phyloP scores from a whole-genome alignment of 352 stramenopile species.

The Stephanocyclus meneghinianus region DNA sequence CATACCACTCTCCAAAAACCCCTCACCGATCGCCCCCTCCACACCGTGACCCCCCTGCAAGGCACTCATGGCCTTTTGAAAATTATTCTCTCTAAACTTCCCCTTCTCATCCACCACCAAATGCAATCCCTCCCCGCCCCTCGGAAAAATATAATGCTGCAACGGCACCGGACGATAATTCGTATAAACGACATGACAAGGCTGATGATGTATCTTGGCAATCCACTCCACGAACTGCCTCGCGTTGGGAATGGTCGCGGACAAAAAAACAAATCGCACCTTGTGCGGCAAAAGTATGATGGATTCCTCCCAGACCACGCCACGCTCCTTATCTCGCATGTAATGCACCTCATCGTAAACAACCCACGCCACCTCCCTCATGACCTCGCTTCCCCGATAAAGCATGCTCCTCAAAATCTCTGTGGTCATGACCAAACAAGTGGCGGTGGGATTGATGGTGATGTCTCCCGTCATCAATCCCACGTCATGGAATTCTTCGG shows the following conservation, averaged over 20 bases:
- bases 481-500: slow-evolving; percentile 92
- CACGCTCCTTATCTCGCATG: slow-evolving; percentile 98
- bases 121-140: slow-evolving; percentile 93
- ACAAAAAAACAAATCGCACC: slow-evolving; percentile 98
- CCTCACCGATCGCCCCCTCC: slow-evolving; percentile 81
- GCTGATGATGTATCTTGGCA: slow-evolving; percentile 97
- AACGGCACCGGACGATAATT: slow-evolving; percentile 98
- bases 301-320: slow-evolving; percentile 97
- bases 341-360: slow-evolving; percentile 99
- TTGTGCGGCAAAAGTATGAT: slow-evolving; percentile 99
- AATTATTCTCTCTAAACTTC: slow-evolving; percentile 97
- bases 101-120: slow-evolving; percentile 99
- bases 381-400: slow-evolving; percentile 96
- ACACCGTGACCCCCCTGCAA: slow-evolving; percentile 65
- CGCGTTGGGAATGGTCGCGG: slow-evolving; percentile 98
- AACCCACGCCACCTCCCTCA: slow-evolving; percentile 96
- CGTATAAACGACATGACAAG: slow-evolving; percentile 99
- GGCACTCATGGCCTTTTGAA: slow-evolving; percentile 86
- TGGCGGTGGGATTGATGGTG: slow-evolving; percentile 98
- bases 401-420: slow-evolving; percentile 99
- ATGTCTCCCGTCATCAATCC: slow-evolving; percentile 99
- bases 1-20: slow-evolving; percentile 84
- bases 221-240: slow-evolving; percentile 91
- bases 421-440: slow-evolving; percentile 92
- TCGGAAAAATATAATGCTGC: slow-evolving; percentile 99